Evolutionary conservation across 768 basidiomycete species (phyloP).

Genomic region (Russula ochroleuca): DNA sequence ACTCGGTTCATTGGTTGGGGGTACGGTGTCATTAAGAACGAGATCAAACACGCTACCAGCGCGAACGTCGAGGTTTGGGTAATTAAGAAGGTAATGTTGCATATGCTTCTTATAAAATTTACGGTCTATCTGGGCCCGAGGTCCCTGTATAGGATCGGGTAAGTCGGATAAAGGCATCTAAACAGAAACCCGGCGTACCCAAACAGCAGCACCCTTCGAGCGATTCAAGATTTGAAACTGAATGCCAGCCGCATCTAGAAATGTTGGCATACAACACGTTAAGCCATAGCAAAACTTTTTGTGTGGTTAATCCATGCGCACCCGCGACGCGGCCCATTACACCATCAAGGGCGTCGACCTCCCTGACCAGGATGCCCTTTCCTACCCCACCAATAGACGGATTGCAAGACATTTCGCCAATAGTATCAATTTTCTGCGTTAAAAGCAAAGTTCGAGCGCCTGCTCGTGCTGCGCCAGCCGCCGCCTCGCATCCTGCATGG

Average conservation of each 20-base stretch:
- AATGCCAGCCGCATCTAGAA: slow-evolving; percentile 76
- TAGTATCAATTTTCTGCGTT: slow-evolving; percentile 75
- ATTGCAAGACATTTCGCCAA: slow-evolving; percentile 87
- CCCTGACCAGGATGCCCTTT: slow-evolving; percentile 86
- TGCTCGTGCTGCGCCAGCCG: slow-evolving; percentile 76
- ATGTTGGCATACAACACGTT: background rate
- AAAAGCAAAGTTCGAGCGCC: slow-evolving; percentile 78
- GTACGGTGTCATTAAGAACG: slow-evolving; percentile 49
- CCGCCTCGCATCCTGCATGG: slow-evolving; percentile 91
- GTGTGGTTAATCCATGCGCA: slow-evolving; percentile 33
- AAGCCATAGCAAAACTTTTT: background rate
- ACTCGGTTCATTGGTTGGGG: slow-evolving; percentile 29
- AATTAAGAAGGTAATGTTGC: slow-evolving; percentile 61
- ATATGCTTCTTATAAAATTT: slow-evolving; percentile 79
- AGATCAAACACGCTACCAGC: slow-evolving; percentile 79
- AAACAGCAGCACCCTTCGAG: slow-evolving; percentile 85
- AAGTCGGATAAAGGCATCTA: background rate
- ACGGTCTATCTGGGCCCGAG: slow-evolving; percentile 84
- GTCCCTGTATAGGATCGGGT: slow-evolving; percentile 53
- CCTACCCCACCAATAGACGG: slow-evolving; percentile 90
- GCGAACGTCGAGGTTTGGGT: slow-evolving; percentile 63
- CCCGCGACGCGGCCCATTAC: slow-evolving; percentile 81
- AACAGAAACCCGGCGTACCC: slow-evolving; percentile 48
- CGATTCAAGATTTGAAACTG: slow-evolving; percentile 84
- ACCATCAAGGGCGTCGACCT: slow-evolving; percentile 88